phyloP scores from a whole-genome alignment of 345 rosid genomes.

The Carallia pectinifolia region DNA sequence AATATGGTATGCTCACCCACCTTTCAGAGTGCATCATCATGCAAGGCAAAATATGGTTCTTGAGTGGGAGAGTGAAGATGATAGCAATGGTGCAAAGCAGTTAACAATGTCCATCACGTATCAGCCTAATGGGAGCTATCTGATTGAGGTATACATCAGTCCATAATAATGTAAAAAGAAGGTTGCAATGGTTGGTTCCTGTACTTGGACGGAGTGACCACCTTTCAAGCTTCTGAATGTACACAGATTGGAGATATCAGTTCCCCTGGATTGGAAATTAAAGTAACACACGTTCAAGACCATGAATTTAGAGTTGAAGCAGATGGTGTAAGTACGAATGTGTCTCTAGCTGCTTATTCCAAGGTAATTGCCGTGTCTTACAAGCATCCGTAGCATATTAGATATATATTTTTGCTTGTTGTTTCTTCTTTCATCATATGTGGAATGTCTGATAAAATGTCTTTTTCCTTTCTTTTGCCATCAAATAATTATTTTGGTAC shows the following conservation, averaged over 20 bases:
- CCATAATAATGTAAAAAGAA: constrained; percentile 12
- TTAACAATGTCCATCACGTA: constrained; percentile 45
- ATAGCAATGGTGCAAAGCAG: constrained; percentile 39
- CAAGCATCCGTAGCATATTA: background rate
- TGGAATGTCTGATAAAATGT: too few species aligned
- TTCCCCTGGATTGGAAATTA: constrained; percentile 43
- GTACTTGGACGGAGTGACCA: background rate
- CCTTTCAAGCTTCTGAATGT: constrained; percentile 9
- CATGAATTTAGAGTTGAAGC: constrained; percentile 62
- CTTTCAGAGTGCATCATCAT: constrained; percentile 75
- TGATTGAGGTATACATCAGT: constrained; percentile 50
- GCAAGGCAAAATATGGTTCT: constrained; percentile 56
- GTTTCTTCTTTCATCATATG: background rate
- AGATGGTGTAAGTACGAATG: constrained; percentile 48
- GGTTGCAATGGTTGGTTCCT: constrained; percentile 3
- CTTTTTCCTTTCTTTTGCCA: too few species aligned
- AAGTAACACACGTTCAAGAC: constrained; percentile 43
- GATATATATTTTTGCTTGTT: background rate
- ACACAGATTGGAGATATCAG: constrained; percentile 53
- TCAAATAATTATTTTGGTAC: too few species aligned
- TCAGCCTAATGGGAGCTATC: constrained; percentile 62
- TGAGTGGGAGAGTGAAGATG: constrained; percentile 70
- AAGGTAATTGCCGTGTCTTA: constrained; percentile 49
- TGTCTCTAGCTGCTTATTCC: constrained; percentile 55
- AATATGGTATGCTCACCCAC: constrained; percentile 73